phyloP scores from a whole-genome alignment of 208 protist species.

The Acanthamoeba royreba region DNA sequence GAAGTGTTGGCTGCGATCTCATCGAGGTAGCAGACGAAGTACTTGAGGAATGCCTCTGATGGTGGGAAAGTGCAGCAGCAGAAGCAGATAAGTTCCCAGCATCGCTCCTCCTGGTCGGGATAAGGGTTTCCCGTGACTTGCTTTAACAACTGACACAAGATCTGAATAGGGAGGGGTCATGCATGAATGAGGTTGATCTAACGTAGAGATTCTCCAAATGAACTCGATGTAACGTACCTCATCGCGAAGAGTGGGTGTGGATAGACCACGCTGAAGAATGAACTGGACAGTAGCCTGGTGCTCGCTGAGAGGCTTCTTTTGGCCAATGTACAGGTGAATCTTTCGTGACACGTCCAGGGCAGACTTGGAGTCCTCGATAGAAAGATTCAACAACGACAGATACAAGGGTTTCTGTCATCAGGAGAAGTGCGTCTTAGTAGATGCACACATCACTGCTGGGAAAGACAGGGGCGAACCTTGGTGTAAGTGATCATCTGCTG shows the following conservation, averaged over 20 bases:
- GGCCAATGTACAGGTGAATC: background rate
- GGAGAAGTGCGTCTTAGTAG: background rate
- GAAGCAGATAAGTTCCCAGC: slow-evolving; percentile 28
- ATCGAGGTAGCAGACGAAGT: slow-evolving; percentile 24
- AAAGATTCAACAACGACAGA: background rate
- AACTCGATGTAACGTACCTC: background rate
- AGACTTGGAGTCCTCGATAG: background rate
- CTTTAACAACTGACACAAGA: slow-evolving; percentile 26
- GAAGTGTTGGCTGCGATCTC: background rate
- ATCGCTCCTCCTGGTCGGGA: background rate
- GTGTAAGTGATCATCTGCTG: slow-evolving; percentile 20
- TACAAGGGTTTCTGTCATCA: background rate
- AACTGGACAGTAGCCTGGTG: background rate
- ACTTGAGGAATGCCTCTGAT: slow-evolving; percentile 12
- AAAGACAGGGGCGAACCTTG: background rate
- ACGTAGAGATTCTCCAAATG: background rate
- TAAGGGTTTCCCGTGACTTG: slow-evolving; percentile 25
- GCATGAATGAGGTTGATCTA: background rate
- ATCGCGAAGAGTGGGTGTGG: background rate
- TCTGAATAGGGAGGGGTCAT: background rate
- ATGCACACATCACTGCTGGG: background rate
- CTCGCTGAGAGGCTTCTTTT: background rate
- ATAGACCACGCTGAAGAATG: slow-evolving; percentile 5
- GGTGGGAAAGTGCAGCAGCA: background rate
- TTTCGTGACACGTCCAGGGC: slow-evolving; percentile 35